Base-by-base conservation (phyloP, 768 basidiomycete genomes). In the Tubosaeta sp. region DNA sequence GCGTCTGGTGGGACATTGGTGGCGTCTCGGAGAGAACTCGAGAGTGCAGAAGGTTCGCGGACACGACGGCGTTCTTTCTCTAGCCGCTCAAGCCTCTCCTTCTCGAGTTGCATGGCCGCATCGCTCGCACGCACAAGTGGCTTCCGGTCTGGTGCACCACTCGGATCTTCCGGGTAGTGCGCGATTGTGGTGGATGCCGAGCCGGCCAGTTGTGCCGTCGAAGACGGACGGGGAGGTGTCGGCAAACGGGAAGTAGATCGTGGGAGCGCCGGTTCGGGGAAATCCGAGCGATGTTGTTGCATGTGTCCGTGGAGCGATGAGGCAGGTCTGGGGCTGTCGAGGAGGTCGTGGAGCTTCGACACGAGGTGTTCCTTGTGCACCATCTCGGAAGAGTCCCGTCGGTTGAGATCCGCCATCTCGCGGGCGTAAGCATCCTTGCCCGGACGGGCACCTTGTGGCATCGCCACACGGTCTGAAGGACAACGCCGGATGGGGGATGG, bases 21-120 rank as follows among this genome's bases (percentile, higher is more conserved):
- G 42, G 66, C 46, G 26, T 68, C 67, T 55, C 60, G 64, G 55
- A 68, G 61, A 35, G 66, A 65, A 35, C 47, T 58, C 38, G 60
- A 49, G 2, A 55, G 22, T 39, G 49, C 17, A 25, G 56, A 33
- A 7, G 48, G 31, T 39, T 68, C 64, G 25, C 60, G 59, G 25
- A 56, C 57, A 42, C 70, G 64, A 37, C 63, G 69, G 22, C 64
- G 60, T 50, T 70, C 56, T 53, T 64, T 56, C 53, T 68, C 61
- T 54, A 66, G 33, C 55, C 72, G 61, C 65, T 74, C 65, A 57
- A 70, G 45, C 65, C 72, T 57, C 57, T 75, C 73, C 51, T 72
- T 77, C 60, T 82, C 81, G 25, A 80, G 60, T 14, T 75, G 79
- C 69, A 76, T 74, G 5, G 81, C 82, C 45, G 74, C 78, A 35